These are phyloP conservation scores for Meyerozyma athensensis DNA, from an alignment of 1,139 yeast species.

Conservation along the genomic window DNA sequence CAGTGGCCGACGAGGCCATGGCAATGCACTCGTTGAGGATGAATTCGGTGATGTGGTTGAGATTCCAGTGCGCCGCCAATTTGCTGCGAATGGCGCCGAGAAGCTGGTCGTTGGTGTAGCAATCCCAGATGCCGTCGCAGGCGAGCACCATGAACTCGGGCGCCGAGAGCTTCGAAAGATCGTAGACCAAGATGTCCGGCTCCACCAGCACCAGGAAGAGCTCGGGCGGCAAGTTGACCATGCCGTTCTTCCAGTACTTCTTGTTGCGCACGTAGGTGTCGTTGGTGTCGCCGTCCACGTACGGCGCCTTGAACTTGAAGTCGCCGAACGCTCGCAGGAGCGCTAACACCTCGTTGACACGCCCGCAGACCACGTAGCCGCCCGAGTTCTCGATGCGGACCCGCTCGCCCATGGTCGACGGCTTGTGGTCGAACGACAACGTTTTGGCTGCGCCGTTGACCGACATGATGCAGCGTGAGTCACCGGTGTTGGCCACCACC, in stretches of 20 bases:
- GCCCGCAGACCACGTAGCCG: constrained; percentile 61
- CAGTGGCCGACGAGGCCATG: constrained; percentile 71
- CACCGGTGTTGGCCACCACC: constrained; percentile 69
- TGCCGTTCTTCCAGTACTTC: constrained; percentile 31
- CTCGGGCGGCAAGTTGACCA: constrained; percentile 17
- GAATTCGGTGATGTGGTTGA: constrained; percentile 55
- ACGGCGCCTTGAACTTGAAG: constrained; percentile 56
- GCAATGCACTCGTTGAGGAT: constrained; percentile 61
- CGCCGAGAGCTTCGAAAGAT: constrained; percentile 18
- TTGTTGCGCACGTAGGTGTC: constrained; percentile 5
- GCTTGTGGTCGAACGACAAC: constrained; percentile 72
- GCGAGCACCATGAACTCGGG: constrained; percentile 69
- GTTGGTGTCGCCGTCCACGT: constrained; percentile 24
- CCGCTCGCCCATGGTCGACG: constrained; percentile 69
- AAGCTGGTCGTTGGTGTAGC: constrained; percentile 57
- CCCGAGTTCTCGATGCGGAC: constrained; percentile 70
- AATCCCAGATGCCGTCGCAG: constrained; percentile 82
- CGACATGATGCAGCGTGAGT: constrained; percentile 63
- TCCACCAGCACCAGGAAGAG: constrained; percentile 56
- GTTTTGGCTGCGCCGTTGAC: constrained; percentile 51
- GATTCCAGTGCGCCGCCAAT: constrained; percentile 50
- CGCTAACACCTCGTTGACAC: constrained; percentile 73
- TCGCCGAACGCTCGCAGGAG: constrained; percentile 77
- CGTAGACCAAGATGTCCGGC: constrained; percentile 62
- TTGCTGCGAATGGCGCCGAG: constrained; percentile 53